A percentile compares a stretch with the other conserved stretches of the same genome.
Conservation (phyloP, 2,329 filamentous ascomycete genomes). For the Penicillium vulpinum region DNA sequence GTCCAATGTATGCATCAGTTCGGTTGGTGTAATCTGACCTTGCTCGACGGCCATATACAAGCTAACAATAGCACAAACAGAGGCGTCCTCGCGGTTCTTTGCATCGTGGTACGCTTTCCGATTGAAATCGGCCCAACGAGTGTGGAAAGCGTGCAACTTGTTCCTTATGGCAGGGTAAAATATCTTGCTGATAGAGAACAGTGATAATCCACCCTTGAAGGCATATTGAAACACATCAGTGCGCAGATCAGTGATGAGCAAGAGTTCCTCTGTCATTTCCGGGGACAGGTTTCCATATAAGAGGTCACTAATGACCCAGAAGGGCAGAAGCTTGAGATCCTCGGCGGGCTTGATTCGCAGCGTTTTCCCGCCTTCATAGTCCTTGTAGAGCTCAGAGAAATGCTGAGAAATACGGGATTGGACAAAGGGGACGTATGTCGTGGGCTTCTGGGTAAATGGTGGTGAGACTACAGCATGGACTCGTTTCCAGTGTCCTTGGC, state of each 20-base stretch:
- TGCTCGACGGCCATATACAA: slow-evolving; percentile 12
- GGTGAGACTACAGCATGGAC: background rate
- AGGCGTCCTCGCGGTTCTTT: background rate
- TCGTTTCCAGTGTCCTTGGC: slow-evolving; percentile 15
- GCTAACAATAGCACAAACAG: slow-evolving; percentile 8
- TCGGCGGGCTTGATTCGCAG: slow-evolving; percentile 23
- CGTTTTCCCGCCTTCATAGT: background rate
- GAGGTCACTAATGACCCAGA: slow-evolving; percentile 41
- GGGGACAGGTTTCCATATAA: slow-evolving; percentile 38
- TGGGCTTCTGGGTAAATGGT: background rate
- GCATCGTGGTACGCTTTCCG: slow-evolving; percentile 15
- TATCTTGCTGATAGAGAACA: slow-evolving; percentile 23
- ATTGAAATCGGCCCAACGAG: slow-evolving; percentile 39
- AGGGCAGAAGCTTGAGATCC: slow-evolving; percentile 40
- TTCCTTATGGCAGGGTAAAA: slow-evolving; percentile 22
- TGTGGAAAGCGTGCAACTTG: slow-evolving; percentile 32
- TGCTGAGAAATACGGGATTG: background rate
- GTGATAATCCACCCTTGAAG: slow-evolving; percentile 38
- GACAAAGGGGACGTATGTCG: slow-evolving; percentile 2
- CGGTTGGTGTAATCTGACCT: slow-evolving; percentile 26
- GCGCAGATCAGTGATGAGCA: slow-evolving; percentile 22
- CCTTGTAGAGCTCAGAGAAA: background rate
- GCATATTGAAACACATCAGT: slow-evolving; percentile 37
- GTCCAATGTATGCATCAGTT: slow-evolving; percentile 48
- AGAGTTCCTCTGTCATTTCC: slow-evolving; percentile 27